These are phyloP conservation scores for Panaeolus papilionaceus DNA, from an alignment of 768 basidiomycete species.

Conservation along the genomic window DNA sequence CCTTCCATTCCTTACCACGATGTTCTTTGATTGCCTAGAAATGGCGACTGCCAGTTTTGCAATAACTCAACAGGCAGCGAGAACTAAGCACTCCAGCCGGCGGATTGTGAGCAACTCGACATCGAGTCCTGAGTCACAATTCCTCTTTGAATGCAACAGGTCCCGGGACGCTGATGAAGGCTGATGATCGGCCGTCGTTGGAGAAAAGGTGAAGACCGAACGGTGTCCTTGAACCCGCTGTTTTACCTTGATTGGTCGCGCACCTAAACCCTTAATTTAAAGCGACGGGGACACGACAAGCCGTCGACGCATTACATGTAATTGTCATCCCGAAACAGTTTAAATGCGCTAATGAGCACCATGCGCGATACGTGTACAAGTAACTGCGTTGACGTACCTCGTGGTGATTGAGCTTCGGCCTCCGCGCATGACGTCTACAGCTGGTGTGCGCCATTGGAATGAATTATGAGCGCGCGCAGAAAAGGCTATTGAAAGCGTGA, in stretches of 20 bases:
- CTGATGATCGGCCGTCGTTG: not conserved
- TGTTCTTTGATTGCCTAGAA: not conserved
- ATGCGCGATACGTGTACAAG: not conserved
- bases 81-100: not conserved
- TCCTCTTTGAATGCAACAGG: slow-evolving; percentile 6
- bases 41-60: not conserved
- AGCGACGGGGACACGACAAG: not conserved
- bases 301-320: not conserved
- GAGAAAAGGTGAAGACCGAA: not conserved
- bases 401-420: not conserved
- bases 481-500: not conserved
- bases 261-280: not conserved
- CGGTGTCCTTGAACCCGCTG: too few relatives aligned
- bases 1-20: slow-evolving; percentile 1
- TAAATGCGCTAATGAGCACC: not conserved
- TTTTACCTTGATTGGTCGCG: not conserved
- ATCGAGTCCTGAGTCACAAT: not conserved
- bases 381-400: not conserved
- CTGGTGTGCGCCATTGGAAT: not conserved
- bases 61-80: not conserved
- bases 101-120: slow-evolving; percentile 11
- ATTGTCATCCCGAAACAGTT: not conserved
- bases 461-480: not conserved
- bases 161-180: not conserved
- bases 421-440: not conserved